Conservation (phyloP, 768 basidiomycete genomes). For the Auriculariales sp. region DNA sequence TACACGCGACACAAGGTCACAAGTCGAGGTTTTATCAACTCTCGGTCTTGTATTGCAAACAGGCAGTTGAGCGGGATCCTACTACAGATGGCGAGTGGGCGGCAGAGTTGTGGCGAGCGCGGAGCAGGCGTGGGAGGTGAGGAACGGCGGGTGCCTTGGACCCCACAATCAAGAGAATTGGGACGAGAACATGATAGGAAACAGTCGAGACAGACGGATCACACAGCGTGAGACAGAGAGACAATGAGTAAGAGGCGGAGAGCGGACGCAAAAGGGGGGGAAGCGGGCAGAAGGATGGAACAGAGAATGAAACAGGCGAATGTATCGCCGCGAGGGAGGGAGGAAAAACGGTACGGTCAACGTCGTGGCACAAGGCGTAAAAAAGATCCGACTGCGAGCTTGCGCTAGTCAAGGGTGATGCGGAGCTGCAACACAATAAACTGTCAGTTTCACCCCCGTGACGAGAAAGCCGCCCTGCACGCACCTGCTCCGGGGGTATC, state of each 20-base stretch:
- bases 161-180: conserved; percentile 7
- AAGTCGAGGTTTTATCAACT: not conserved
- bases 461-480: not conserved
- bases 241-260: conserved; percentile 1
- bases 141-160: conserved; percentile 3
- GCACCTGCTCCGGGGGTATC: conserved; percentile 92
- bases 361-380: too few species aligned
- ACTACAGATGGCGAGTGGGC: not conserved
- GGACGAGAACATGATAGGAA: not conserved
- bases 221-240: conserved; percentile 10
- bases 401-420: not conserved
- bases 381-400: too few species aligned
- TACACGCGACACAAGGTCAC: too few species aligned
- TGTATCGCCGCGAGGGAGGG: not conserved
- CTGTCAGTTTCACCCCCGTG: not conserved
- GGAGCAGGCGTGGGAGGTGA: too few species aligned
- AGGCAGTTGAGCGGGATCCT: not conserved
- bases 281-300: conserved; percentile 10
- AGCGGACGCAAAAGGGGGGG: not conserved
- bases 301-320: conserved; percentile 8
- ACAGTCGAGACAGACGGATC: not conserved
- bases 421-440: not conserved
- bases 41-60: conserved; percentile 1
- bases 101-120: not conserved
- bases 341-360: conserved; percentile 7